Evolutionary conservation across 441 rosid genomes (phyloP), one percentile per base, ranked within the genome.

Genomic region (Viola pubescens): DNA sequence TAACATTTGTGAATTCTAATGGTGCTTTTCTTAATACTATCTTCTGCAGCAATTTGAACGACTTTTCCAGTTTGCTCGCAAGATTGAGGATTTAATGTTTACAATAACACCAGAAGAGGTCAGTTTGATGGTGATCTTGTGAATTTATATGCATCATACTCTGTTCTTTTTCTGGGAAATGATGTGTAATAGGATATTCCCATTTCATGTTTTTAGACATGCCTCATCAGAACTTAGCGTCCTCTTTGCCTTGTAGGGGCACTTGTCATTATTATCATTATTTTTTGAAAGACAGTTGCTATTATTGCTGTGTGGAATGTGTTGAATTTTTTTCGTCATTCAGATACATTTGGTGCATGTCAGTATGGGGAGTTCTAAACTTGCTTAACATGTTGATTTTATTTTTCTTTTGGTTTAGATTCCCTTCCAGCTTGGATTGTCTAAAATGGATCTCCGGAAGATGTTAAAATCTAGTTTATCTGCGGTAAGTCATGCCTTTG

Each of bases 31-130:
- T 26, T 9, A 5, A 12, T 46, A 7, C 49, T 46, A 9, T 46
- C 4, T 59, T 62, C 43, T 70, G 73, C 86, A 94, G 99, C 98
- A 91, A 86, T 94, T 94, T 34, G 99, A 94, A 67, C 77, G 90
- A 46, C 91, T 90, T 67, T 94, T 94, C 80, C 89, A 83, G 81
- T 94, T 85, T 81, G 89, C 94, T 45, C 79, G 82, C 75, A 91
- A 76, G 80, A 84, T 94, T 42, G 98, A 94, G 70, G 95, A 94
- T 75, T 67, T 88, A 60, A 90, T 91, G 97, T 88, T 81, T 75
- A 91, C 99, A n/a, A 85, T 94, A 54, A 68, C 90, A 43, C 92
- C 96, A 48, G 99, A 94, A 74, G 99, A 94, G 97, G 99, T 91
- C 53, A 59, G 81, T 61, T 13, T 54, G 10, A 59, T 48, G 57